Percentiles rank a stretch among this genome's conserved stretches.
Conservation (phyloP, 2,329 filamentous ascomycete genomes). For the Achaetomium macrosporum region DNA sequence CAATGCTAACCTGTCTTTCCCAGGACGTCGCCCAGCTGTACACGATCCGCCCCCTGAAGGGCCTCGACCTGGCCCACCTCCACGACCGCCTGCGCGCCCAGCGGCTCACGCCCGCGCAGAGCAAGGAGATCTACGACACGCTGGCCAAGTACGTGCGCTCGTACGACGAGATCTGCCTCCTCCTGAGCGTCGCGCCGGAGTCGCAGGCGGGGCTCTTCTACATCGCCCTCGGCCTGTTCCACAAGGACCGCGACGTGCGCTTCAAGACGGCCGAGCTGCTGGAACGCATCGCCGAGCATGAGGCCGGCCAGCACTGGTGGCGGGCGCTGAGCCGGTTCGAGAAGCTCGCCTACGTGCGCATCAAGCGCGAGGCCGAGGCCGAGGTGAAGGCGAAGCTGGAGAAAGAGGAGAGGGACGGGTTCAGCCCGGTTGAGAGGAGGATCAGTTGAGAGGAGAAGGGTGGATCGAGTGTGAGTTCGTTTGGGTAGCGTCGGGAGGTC, state of each 20-base stretch:
- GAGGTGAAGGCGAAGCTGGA: conserved; percentile 37
- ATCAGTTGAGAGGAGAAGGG: conserved; percentile 38
- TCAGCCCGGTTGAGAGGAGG: conserved; percentile 30
- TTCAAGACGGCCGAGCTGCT: conserved; percentile 71
- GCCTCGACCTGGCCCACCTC: conserved; percentile 84
- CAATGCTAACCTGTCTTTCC: neutral
- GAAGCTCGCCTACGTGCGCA: conserved; percentile 76
- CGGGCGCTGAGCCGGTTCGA: conserved; percentile 77
- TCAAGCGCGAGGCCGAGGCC: conserved; percentile 60
- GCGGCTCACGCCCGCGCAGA: conserved; percentile 68
- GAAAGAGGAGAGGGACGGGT: conserved; percentile 7
- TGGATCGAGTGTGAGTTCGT: neutral
- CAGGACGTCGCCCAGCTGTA: conserved; percentile 62
- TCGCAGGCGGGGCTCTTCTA: conserved; percentile 87
- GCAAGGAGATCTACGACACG: conserved; percentile 78
- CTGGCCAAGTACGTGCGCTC: conserved; percentile 68
- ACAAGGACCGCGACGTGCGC: conserved; percentile 76
- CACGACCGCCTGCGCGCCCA: conserved; percentile 84
- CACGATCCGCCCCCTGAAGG: conserved; percentile 62
- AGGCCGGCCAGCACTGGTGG: conserved; percentile 93
- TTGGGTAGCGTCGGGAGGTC: neutral
- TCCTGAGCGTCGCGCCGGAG: conserved; percentile 77
- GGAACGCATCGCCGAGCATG: conserved; percentile 76
- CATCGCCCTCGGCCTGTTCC: conserved; percentile 82
- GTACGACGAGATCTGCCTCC: conserved; percentile 79